phyloP scores from a whole-genome alignment of 2,329 filamentous ascomycete species.

The Paecilomyces niveus region DNA sequence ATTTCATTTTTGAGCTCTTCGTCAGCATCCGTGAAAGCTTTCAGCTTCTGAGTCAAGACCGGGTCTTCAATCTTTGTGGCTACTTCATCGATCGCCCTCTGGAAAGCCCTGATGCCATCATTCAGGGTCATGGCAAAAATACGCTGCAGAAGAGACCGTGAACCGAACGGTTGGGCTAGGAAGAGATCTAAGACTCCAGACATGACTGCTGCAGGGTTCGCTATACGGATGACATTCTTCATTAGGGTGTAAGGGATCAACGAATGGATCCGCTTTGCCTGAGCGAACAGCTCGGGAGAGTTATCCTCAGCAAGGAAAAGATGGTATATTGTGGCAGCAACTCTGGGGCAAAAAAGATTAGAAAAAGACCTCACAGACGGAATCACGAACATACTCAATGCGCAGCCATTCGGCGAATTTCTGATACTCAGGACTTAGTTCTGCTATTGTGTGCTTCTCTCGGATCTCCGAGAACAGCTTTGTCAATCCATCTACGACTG shows the following conservation, averaged over 20 bases:
- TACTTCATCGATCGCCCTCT: slow-evolving; percentile 77
- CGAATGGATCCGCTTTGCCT: slow-evolving; percentile 89
- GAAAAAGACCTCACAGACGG: neutral
- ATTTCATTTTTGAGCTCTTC: slow-evolving; percentile 69
- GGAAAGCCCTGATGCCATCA: slow-evolving; percentile 80
- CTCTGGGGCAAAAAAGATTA: slow-evolving; percentile 33
- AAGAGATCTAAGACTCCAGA: slow-evolving; percentile 91
- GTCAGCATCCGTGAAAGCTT: slow-evolving; percentile 66
- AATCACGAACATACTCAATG: slow-evolving; percentile 58
- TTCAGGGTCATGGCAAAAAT: slow-evolving; percentile 89
- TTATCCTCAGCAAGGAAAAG: slow-evolving; percentile 97
- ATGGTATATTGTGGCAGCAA: slow-evolving; percentile 94
- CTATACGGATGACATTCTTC: slow-evolving; percentile 94
- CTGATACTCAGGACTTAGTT: slow-evolving; percentile 89
- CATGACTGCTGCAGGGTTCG: slow-evolving; percentile 96
- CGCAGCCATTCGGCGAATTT: slow-evolving; percentile 98
- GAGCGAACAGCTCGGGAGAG: slow-evolving; percentile 89
- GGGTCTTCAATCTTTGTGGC: slow-evolving; percentile 72
- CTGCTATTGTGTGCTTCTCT: slow-evolving; percentile 76
- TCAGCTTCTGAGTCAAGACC: slow-evolving; percentile 72
- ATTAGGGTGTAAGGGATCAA: slow-evolving; percentile 86
- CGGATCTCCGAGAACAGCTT: slow-evolving; percentile 90
- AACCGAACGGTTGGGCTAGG: slow-evolving; percentile 87
- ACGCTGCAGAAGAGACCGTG: slow-evolving; percentile 82
- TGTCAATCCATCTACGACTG: slow-evolving; percentile 65